Evolutionary conservation across 2,329 filamentous ascomycete genomes (phyloP), one percentile per base, ranked within the genome.

Genomic region (Arthrobotrys conoides): DNA sequence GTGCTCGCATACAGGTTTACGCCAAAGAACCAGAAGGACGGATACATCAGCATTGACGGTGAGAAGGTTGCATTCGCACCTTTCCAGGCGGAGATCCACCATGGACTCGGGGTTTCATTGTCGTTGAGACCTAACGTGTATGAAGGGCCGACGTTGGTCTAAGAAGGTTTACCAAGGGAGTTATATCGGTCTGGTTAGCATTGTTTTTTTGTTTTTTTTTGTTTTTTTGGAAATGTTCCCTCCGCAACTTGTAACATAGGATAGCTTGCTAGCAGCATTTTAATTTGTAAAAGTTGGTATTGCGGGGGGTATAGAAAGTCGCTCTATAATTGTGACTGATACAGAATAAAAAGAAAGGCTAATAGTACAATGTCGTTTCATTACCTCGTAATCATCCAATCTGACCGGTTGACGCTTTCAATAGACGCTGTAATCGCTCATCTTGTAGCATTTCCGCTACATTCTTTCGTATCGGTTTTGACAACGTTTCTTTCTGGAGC

Each of bases 41-140:
- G 95, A 0, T 96, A 92, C 84, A 96, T 99, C 83, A 96, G 93
- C 83, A 93, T 99, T 80, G 96, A 98, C 83, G 96, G 96, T 44
- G 96, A 99, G 85, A 88, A 89, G 68, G 87, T 97, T 1, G 92
- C 93, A 0, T 98, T 97, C 83, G 91, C 91, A 82, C 92, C 93
- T 0, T 96, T 97, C 83, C 96, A 99, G 86, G 93, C 91, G 1
- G 96, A 99, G 85, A 88, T 97, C 5, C 93, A 97, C 84, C 88
- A 87, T 66, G 92, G 91, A 0, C 86, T 99, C 24, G 96, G 93
- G 0, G 93, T 92, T 3, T 92, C 95, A n/a, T 86, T 98, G 80
- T 93, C 93, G 63, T 93, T 91, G 85, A 89, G 87, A 30, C 92
- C 89, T 1, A 87, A 90, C 77, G 85, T 88, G 70, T 97, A 93